Evolutionary conservation across 257 asterid species (phyloP), one percentile per base, ranked within the genome.

Genomic region (Solanum virginianum): DNA sequence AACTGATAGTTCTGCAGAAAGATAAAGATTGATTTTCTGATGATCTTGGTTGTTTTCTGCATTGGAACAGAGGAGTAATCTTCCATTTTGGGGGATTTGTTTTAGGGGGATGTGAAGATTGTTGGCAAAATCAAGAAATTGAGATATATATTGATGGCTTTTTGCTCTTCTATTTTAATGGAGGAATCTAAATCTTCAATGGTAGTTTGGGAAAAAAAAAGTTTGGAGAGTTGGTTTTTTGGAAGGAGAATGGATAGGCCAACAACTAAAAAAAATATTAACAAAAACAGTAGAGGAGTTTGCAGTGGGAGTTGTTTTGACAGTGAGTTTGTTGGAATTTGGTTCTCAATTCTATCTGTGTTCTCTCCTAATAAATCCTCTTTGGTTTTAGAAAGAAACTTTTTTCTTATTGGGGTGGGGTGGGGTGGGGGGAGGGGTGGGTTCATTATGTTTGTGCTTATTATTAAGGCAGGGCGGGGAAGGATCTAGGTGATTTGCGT

Each of bases 21-120:
- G 16, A 89, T 86, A 84, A 90, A 92, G 89, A 97, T 87, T 83
- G 99, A 95, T 90, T 41, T 91, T 87, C 98, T 90, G 71, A 94
- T 82, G 80, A 94, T 90, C 85, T 68, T 90, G 82, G 80, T 59
- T 32, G 96, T 83, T 69, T 82, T 90, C 24, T 54, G 93, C 93
- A 88, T 90, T 68, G 92, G 86, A 24, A 80, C 26, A 32, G 74
- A 72, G 80, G 88, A 71, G 70, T 53, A 26, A 43, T 81, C 85
- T 80, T 87, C 89, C 87, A 87, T 22, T 26, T 77, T 26, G 4
- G 1, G 15, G 7, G 6, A 4, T 18, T 17, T 80, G 53, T 70
- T 11, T 15, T 83, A 32, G 4, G 43, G 60, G 62, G 55, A 80
- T 45, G 80, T 83, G 85, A 53, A 80, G 41, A 26, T 74, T 18